Percentiles rank a stretch among this genome's conserved stretches.
Conservation (phyloP, 2,329 filamentous ascomycete genomes). For the Calonectria pseudoturangicola region DNA sequence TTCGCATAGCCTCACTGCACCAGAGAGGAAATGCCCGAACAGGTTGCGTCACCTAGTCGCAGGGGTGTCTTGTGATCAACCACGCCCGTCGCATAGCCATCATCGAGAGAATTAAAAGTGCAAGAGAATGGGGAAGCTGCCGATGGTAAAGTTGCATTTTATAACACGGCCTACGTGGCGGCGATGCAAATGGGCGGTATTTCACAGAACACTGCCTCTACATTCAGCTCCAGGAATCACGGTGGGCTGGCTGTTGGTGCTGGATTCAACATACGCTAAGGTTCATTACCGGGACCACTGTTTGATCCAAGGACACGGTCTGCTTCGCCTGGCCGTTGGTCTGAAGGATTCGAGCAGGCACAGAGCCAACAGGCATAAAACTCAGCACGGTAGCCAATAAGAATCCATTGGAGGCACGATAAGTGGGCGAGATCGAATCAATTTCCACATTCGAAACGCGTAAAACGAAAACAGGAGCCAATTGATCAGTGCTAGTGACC, state of each 20-base stretch:
- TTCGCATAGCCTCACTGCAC: neutral
- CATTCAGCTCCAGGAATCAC: neutral
- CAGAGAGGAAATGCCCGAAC: conserved; percentile 6
- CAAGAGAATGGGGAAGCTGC: neutral
- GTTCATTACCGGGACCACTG: neutral
- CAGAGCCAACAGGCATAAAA: neutral
- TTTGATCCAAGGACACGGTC: neutral
- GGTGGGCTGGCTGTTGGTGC: too few species aligned
- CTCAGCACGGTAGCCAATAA: too few species aligned
- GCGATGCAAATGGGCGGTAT: neutral
- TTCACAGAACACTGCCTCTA: neutral
- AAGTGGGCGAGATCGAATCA: neutral
- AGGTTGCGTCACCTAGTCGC: neutral
- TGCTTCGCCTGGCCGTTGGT: neutral
- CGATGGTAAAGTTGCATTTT: neutral
- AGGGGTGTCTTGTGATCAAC: neutral
- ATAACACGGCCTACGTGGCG: neutral
- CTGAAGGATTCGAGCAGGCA: neutral
- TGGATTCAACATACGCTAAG: too few species aligned
- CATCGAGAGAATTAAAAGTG: neutral
- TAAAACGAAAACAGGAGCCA: conserved; percentile 2
- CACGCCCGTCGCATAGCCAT: neutral
- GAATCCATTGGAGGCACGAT: neutral
- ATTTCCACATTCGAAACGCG: conserved; percentile 5
- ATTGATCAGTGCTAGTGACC: neutral